A percentile compares a stretch with the other conserved stretches of the same genome.
These are phyloP conservation scores for Dothideomycetidae sp. DNA, from an alignment of 2,329 filamentous ascomycete genomes.

Conservation along the genomic window DNA sequence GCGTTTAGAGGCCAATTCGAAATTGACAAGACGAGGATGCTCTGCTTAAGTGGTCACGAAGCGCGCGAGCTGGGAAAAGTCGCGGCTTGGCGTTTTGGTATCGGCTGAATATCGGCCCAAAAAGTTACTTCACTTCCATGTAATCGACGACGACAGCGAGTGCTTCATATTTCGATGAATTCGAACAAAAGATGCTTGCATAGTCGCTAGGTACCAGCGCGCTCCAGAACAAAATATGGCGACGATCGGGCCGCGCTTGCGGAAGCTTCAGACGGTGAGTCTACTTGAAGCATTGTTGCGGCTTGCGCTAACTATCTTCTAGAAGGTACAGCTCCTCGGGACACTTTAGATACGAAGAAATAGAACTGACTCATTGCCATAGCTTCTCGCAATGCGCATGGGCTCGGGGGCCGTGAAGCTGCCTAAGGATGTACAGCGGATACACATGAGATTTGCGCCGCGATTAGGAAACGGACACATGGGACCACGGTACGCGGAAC, in stretches of 20 bases:
- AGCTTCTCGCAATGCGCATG: constrained; percentile 62
- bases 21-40: too few relatives aligned
- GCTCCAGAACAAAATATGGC: constrained; percentile 36
- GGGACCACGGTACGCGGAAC: constrained; percentile 49
- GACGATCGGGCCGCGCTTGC: constrained; percentile 53
- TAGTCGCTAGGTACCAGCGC: too few relatives aligned
- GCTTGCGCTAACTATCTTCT: constrained; percentile 5
- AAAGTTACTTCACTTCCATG: constrained; percentile 6
- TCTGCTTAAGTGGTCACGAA: neutral
- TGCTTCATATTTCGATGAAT: too few relatives aligned
- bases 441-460: constrained; percentile 58
- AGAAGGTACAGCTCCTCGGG: constrained; percentile 14
- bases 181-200: too few relatives aligned
- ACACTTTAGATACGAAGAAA: constrained; percentile 17
- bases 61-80: constrained; percentile 7
- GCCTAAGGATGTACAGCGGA: constrained; percentile 57
- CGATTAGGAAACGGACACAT: constrained; percentile 52
- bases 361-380: constrained; percentile 11
- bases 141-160: too few relatives aligned
- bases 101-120: constrained; percentile 6
- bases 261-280: constrained; percentile 57
- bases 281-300: neutral
- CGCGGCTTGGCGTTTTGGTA: constrained; percentile 11
- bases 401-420: constrained; percentile 75
- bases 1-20: too few relatives aligned